phyloP scores from a whole-genome alignment of 148 eudicot genomes.

The Salicornia ramosissima region DNA sequence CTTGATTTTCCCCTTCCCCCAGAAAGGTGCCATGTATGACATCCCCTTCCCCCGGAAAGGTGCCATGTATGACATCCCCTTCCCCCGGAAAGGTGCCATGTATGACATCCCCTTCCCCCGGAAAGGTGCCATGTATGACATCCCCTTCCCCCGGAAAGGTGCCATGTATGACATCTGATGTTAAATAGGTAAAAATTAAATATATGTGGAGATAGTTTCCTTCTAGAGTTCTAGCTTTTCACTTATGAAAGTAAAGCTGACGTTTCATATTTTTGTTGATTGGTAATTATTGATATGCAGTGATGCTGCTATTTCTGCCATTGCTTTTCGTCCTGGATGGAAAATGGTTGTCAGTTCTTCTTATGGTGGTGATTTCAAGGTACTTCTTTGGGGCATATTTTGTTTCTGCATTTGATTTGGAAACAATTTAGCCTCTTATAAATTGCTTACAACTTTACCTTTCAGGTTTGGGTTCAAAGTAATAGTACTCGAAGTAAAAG shows the following conservation, averaged over 20 bases:
- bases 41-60: too few relatives aligned
- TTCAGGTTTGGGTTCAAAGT: slow-evolving; percentile 65
- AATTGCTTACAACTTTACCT: slow-evolving; percentile 7
- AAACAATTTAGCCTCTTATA: neutral
- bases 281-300: slow-evolving; percentile 29
- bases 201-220: neutral
- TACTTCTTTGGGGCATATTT: slow-evolving; percentile 21
- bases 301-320: slow-evolving; percentile 65
- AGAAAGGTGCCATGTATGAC: neutral
- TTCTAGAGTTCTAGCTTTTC: neutral
- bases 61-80: too few relatives aligned
- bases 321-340: slow-evolving; percentile 67
- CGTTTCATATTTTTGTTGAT: neutral
- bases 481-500: slow-evolving; percentile 33
- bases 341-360: slow-evolving; percentile 75
- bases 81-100: neutral
- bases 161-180: neutral
- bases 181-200: neutral
- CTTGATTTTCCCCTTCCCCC: too few relatives aligned
- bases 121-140: neutral
- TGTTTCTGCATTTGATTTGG: neutral
- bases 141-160: neutral
- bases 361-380: slow-evolving; percentile 92
- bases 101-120: neutral
- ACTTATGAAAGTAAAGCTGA: neutral